Base-by-base conservation (phyloP, 139 green algal genomes). In the Coccomyxa sp. region DNA sequence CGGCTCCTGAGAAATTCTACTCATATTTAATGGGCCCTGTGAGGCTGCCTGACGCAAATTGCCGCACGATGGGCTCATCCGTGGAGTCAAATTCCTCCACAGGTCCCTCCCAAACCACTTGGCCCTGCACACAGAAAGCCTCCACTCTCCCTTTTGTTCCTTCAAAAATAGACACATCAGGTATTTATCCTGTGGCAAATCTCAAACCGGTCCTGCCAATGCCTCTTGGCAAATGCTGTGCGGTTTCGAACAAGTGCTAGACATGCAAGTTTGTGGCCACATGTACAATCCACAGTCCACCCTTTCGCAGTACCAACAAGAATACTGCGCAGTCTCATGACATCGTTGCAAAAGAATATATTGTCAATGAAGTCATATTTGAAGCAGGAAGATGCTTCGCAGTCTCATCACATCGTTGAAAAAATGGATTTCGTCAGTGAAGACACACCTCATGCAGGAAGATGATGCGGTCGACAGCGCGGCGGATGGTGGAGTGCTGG, bases 31-130 rank as follows among this genome's bases (percentile, higher is more conserved):
- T 98, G n/a, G 95, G 95, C 0, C 95, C 95, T 23, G 95, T 82
- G 30, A 98, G 87, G 77, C 83, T 93, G 67, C 96, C 96, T 67
- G 93, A 91, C 1, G 92, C 89, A 87, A 99, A 99, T 89, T 99
- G 97, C 17, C 91, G 82, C 21, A 99, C 97, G 32, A 99, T 99
- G 0, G 95, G 93, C 82, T 98, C 94, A 25, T 96, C 86, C 0
- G 93, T 97, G 0, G 90, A 96, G 84, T 99, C 95, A 88, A 99
- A 99, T 80, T 99, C 96, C 16, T 85, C 80, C 15, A 91, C 89
- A 12, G 81, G 88, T 15, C 97, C 97, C 89, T 99, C 87, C 97
- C 97, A 99, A 57, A 98, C 97, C 38, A 99, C 97, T 57, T 87
- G 88, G 31, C 97, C 97, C 75, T 96, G 82, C 31, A 51, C 25